Evolutionary conservation across 192 early-diverging fungal genomes (phyloP).

Genomic region (Phlyctochytrium arcticum): DNA sequence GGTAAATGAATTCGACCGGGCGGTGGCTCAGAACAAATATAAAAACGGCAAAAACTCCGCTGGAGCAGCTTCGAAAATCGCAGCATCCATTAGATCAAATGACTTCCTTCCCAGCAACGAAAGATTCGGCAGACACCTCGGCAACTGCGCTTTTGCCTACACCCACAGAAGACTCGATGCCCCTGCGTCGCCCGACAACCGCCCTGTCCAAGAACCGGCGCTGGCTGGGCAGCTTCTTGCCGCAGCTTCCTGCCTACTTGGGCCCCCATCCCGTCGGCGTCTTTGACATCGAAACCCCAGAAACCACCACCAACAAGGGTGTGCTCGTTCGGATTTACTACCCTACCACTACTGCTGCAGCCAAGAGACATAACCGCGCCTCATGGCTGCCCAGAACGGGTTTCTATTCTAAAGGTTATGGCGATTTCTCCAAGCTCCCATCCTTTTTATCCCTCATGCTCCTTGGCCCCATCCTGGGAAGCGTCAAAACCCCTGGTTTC

Average conservation of each 20-base stretch:
- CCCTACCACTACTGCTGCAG: constrained; percentile 15
- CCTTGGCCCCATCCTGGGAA: constrained; percentile 13
- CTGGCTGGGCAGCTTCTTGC: not conserved
- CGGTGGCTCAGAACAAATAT: no score
- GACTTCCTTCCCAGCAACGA: no score
- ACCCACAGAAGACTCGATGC: no score
- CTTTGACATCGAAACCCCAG: constrained; percentile 28
- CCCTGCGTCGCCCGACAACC: no score
- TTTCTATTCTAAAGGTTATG: constrained; percentile 35
- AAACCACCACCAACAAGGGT: constrained; percentile 6
- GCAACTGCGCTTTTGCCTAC: no score
- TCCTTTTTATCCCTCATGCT: constrained; percentile 11
- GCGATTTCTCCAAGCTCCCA: constrained; percentile 28
- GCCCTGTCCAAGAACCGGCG: no score
- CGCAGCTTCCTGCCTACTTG: constrained; percentile 19
- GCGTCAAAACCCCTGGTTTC: constrained; percentile 22
- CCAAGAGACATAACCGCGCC: not conserved
- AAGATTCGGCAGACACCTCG: no score
- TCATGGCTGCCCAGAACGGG: constrained; percentile 32
- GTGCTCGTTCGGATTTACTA: constrained; percentile 35
- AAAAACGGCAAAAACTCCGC: no score
- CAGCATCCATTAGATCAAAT: no score
- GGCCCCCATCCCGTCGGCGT: constrained; percentile 36
- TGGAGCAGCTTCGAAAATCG: no score
- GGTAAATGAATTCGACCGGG: no score